These are phyloP conservation scores for Podochytrium sp. DNA, from an alignment of 192 early-diverging fungal species.

Conservation along the genomic window DNA sequence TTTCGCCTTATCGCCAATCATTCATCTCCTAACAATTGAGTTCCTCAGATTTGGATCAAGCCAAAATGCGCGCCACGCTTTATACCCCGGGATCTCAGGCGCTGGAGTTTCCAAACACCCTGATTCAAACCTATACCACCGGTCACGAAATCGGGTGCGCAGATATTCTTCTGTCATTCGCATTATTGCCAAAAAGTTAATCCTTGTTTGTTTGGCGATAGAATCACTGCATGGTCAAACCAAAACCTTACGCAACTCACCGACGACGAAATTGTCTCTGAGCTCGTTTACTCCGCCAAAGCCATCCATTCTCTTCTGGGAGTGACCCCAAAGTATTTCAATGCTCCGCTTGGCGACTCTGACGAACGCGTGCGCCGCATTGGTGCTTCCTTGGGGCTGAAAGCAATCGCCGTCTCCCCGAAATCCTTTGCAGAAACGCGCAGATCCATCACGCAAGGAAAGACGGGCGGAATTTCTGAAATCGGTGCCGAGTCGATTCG, in stretches of 20 bases:
- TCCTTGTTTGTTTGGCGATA: no score
- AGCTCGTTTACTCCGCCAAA: constrained; percentile 66
- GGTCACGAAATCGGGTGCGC: constrained; percentile 41
- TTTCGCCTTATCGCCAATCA: no score
- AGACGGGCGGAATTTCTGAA: no score
- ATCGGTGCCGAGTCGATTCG: no score
- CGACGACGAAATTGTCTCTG: constrained; percentile 70
- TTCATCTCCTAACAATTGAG: constrained; percentile 3
- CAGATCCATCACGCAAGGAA: no score
- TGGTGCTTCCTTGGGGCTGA: not conserved
- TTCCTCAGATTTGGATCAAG: not conserved
- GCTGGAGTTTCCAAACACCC: constrained; percentile 8
- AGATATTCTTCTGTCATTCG: no score
- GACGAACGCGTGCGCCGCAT: constrained; percentile 65
- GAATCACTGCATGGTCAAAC: constrained; percentile 62
- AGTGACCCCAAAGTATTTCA: constrained; percentile 41
- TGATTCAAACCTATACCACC: not conserved
- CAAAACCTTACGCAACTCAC: constrained; percentile 58
- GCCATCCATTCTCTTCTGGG: constrained; percentile 38
- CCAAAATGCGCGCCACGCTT: constrained; percentile 34
- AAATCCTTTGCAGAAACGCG: no score
- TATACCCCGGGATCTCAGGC: constrained; percentile 33
- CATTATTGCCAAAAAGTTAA: no score
- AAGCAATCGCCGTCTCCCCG: not conserved
- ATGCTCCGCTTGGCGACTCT: constrained; percentile 70